A percentile compares a stretch with the other conserved stretches of the same genome.
Evolutionary conservation across 345 rosid genomes (phyloP).

Genomic region (Salix caprea): DNA sequence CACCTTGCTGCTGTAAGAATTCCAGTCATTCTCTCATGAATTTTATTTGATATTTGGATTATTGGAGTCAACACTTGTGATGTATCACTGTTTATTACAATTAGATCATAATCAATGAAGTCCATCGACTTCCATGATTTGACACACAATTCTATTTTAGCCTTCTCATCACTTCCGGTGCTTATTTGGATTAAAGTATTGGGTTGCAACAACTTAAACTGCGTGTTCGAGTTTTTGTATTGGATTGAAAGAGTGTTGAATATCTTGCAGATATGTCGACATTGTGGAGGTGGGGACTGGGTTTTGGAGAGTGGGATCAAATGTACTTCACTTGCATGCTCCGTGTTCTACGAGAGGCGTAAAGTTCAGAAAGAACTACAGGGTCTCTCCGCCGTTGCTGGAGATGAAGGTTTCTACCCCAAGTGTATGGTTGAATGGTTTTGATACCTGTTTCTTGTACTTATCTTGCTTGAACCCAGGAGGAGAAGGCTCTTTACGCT

Average conservation of each 20-base stretch:
- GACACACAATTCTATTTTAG: too few species aligned
- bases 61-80: neutral
- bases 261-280: slow-evolving; percentile 71
- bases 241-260: neutral
- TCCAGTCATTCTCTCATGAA: neutral
- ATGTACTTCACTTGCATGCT: slow-evolving; percentile 82
- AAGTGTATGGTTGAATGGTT: slow-evolving; percentile 90
- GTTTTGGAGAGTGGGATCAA: slow-evolving; percentile 75
- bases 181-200: neutral
- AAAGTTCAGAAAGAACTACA: slow-evolving; percentile 87
- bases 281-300: slow-evolving; percentile 99
- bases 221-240: neutral
- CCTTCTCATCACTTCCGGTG: neutral
- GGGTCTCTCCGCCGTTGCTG: slow-evolving; percentile 57
- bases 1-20: slow-evolving; percentile 76
- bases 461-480: neutral
- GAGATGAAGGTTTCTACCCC: slow-evolving; percentile 62
- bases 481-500: neutral
- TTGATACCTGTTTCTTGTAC: slow-evolving; percentile 22
- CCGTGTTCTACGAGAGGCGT: slow-evolving; percentile 81
- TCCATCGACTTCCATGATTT: too few species aligned
- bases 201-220: neutral
- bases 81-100: too few species aligned
- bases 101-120: too few species aligned
- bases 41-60: neutral